Evolutionary conservation across 2,329 filamentous ascomycete genomes (phyloP).

Genomic region (Didymellaceae sp.): DNA sequence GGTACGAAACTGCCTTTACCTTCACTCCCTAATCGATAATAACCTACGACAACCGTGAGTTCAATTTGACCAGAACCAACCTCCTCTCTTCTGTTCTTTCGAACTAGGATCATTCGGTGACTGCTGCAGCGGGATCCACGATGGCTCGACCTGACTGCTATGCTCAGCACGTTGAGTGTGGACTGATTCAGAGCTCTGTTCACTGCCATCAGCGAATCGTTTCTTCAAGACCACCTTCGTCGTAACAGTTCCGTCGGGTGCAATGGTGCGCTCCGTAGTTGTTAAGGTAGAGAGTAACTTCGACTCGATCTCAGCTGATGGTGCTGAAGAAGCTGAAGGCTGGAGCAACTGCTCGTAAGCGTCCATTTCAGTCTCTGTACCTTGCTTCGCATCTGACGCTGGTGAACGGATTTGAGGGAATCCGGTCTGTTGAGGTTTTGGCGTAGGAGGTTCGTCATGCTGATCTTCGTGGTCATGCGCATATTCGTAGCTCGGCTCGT

Average conservation of each 20-base stretch:
- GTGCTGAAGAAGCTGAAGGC: conserved; percentile 23
- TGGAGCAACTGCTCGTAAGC: conserved; percentile 59
- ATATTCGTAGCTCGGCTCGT: conserved; percentile 45
- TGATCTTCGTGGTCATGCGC: conserved; percentile 41
- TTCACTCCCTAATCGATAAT: background rate
- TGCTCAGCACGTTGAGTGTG: conserved; percentile 51
- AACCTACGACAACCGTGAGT: too few species aligned
- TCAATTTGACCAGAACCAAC: conserved; percentile 44
- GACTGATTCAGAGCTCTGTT: conserved; percentile 64
- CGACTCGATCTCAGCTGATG: conserved; percentile 11
- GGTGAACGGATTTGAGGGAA: conserved; percentile 1
- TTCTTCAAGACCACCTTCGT: conserved; percentile 65
- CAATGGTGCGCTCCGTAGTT: conserved; percentile 61
- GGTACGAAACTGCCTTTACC: too few species aligned
- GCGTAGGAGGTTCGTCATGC: conserved; percentile 44
- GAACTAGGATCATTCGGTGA: background rate
- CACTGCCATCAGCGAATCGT: conserved; percentile 65
- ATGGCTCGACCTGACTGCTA: conserved; percentile 1
- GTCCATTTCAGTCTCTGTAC: conserved; percentile 57
- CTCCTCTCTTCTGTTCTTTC: conserved; percentile 27
- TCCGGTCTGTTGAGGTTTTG: conserved; percentile 23
- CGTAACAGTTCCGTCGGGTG: conserved; percentile 64
- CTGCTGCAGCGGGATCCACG: conserved; percentile 21
- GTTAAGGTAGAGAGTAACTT: conserved; percentile 63
- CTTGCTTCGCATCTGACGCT: background rate